Conservation (phyloP, 2,329 filamentous ascomycete genomes). For the Colletotrichum musicola region DNA sequence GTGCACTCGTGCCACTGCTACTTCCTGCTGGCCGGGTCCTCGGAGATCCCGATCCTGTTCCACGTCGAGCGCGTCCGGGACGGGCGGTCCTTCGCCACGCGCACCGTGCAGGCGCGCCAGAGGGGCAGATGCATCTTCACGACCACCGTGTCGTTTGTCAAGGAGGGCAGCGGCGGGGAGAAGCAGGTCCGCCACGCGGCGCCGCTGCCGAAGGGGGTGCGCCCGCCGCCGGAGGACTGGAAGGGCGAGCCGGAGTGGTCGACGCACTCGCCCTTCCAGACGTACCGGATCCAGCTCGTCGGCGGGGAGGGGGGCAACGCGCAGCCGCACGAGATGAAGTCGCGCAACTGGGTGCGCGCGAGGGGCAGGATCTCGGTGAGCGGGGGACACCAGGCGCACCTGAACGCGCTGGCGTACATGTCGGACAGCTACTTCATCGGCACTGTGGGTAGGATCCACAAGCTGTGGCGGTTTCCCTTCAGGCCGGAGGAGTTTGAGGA, state of each 20-base stretch:
- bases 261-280: conserved; percentile 63
- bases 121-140: conserved; percentile 93
- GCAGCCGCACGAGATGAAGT: conserved; percentile 28
- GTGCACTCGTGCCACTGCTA: conserved; percentile 99
- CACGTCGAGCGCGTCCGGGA: conserved; percentile 95
- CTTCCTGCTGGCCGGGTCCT: conserved; percentile 92
- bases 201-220: conserved; percentile 64
- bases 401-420: conserved; percentile 92
- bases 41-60: conserved; percentile 88
- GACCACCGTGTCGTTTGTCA: conserved; percentile 90
- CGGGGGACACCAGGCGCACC: conserved; percentile 83
- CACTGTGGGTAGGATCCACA: conserved; percentile 84
- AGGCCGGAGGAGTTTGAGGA: conserved; percentile 65
- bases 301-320: conserved; percentile 57
- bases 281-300: conserved; percentile 56
- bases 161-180: conserved; percentile 68
- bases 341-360: conserved; percentile 77
- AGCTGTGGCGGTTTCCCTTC: conserved; percentile 79
- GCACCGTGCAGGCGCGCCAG: conserved; percentile 96
- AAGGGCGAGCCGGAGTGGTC: conserved; percentile 62
- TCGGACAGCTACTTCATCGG: conserved; percentile 94
- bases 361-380: conserved; percentile 78
- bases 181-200: conserved; percentile 74
- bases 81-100: conserved; percentile 88
- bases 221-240: conserved; percentile 50